Base-by-base conservation (phyloP, 225 moss, liverwort and hornwort genomes). In the Bryoerythrophyllum caledonicum region DNA sequence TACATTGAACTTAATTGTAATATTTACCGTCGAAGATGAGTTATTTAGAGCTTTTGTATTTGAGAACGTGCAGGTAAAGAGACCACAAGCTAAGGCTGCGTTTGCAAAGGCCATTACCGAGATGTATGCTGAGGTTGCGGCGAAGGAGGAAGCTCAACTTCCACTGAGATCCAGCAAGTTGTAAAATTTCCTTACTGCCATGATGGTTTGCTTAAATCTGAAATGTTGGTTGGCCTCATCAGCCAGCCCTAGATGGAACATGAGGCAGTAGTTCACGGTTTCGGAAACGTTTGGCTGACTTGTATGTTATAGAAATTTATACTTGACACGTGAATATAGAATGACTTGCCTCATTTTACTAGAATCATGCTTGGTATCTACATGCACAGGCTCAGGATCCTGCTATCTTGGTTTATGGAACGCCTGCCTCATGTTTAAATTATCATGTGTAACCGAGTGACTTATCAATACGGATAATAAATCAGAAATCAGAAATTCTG, bases 121-220 rank as follows among this genome's bases (percentile, higher is more conserved):
- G 72, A 95, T 95, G 95, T 93, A 95, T 68, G 82, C 83, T 7
- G 89, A 87, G 75, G 74, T 89, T 57, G 85, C 89, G 65, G 72
- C 76, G 12, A 89, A 77, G 65, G 83, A 38, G 16, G 81, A 77
- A 43, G 65, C 81, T 41, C 64, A 72, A 48, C 48, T 83, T 23
- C 35, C 75, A 38, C 64, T 81, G 16, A 78, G 79, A 65, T 89
- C 88, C 59, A 89, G 63, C 72, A 32, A 32, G 32, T 83, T 89
- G 81, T 89, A 79, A 73, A 60, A 56, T 66, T 49, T 71, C 11
- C 51, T 40, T 20, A 37, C 30, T 49, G n/a, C 49, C 25, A 56
- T 34, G 44, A 56, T 43, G 44, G 56, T 56, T 56, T 23, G 46
- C 59, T 67, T 10, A 32, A 24, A 46, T 58, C 25, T 17, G 48